These are phyloP conservation scores for Mycena belliarum DNA, from an alignment of 768 basidiomycete genomes.

Conservation along the genomic window DNA sequence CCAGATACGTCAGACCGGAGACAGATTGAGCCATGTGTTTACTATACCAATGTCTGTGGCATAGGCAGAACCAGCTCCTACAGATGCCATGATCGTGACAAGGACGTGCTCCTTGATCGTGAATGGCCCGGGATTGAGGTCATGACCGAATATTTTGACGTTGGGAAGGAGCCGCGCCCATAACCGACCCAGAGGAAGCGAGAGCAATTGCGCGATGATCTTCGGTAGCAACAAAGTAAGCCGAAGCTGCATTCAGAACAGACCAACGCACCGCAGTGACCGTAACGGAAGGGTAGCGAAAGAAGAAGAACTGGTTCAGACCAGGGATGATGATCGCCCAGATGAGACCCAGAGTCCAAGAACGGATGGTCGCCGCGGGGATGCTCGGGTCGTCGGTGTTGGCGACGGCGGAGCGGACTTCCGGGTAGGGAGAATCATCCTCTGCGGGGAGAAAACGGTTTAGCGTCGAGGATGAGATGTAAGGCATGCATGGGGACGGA, in stretches of 20 bases:
- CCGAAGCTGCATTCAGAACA: not conserved
- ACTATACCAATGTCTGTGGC: slow-evolving; percentile 61
- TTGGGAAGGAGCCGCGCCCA: slow-evolving; percentile 57
- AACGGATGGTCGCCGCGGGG: slow-evolving; percentile 48
- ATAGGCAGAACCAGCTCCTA: slow-evolving; percentile 63
- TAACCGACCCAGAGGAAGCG: slow-evolving; percentile 65
- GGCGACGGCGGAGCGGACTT: slow-evolving; percentile 56
- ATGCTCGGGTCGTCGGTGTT: slow-evolving; percentile 55
- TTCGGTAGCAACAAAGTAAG: slow-evolving; percentile 21
- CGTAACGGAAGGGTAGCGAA: slow-evolving; percentile 54
- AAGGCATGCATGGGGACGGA: not conserved
- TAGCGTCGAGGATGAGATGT: not conserved
- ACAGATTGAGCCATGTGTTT: too few relatives aligned
- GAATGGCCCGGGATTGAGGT: slow-evolving; percentile 76
- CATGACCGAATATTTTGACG: slow-evolving; percentile 56
- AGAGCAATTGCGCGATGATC: slow-evolving; percentile 71
- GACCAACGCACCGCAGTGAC: slow-evolving; percentile 34
- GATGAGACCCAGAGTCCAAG: slow-evolving; percentile 56
- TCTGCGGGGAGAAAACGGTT: slow-evolving; percentile 27
- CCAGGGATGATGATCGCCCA: slow-evolving; percentile 51
- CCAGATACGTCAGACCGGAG: not conserved
- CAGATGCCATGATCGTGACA: slow-evolving; percentile 59
- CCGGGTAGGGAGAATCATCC: slow-evolving; percentile 58
- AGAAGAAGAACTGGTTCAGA: slow-evolving; percentile 59
- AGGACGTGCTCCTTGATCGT: slow-evolving; percentile 76